These are phyloP conservation scores for Alternaria angustiovoidea DNA, from an alignment of 2,329 filamentous ascomycete genomes.

Conservation along the genomic window DNA sequence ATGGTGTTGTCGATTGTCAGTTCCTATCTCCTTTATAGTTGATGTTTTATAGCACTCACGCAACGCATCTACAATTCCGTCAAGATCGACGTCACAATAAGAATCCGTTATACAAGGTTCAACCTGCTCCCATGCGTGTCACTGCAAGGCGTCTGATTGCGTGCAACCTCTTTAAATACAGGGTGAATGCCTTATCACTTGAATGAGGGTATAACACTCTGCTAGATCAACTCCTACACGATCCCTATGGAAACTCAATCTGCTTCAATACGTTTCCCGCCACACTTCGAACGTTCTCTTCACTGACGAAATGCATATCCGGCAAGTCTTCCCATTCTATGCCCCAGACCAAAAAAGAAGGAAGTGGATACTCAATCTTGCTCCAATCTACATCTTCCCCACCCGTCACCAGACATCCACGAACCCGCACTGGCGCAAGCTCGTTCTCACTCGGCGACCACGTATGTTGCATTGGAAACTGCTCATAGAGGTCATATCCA, in stretches of 20 bases:
- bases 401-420: neutral
- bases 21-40: neutral
- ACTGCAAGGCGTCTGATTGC: neutral
- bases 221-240: neutral
- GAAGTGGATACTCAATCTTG: slow-evolving; percentile 7
- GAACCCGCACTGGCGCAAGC: neutral
- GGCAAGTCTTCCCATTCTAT: slow-evolving; percentile 6
- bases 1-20: neutral
- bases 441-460: neutral
- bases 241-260: neutral
- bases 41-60: neutral
- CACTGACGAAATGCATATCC: slow-evolving; percentile 11
- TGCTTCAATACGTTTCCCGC: neutral
- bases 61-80: neutral
- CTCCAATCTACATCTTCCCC: neutral
- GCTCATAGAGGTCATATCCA: neutral
- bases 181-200: neutral
- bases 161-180: neutral
- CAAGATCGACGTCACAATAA: neutral
- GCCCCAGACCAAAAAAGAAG: slow-evolving; percentile 15
- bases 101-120: neutral
- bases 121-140: neutral
- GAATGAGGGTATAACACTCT: no score
- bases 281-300: neutral
- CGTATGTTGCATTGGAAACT: neutral